phyloP scores from a whole-genome alignment of 2,329 filamentous ascomycete genomes.

The Cadophora malorum region DNA sequence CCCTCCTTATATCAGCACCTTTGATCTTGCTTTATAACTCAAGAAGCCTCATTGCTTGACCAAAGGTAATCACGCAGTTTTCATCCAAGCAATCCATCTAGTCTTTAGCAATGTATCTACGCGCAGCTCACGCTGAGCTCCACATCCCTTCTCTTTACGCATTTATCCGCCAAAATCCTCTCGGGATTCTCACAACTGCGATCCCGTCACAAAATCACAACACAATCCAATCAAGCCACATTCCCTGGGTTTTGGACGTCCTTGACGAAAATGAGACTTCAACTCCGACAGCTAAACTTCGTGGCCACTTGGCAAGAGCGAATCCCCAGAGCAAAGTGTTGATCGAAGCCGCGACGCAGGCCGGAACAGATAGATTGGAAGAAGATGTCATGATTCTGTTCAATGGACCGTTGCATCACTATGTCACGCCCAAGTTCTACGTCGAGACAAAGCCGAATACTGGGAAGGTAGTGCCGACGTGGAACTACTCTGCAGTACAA shows the following conservation, averaged over 20 bases:
- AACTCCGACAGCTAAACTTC: conserved; percentile 46
- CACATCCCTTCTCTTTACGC: conserved; percentile 56
- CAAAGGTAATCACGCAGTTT: too few species aligned
- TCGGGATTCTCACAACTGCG: conserved; percentile 68
- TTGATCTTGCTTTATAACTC: too few species aligned
- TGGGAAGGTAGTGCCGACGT: conserved; percentile 73
- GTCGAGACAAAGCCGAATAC: conserved; percentile 66
- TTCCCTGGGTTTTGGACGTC: conserved; percentile 64
- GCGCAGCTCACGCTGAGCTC: conserved; percentile 58
- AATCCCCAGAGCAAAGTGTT: conserved; percentile 71
- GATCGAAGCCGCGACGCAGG: conserved; percentile 51
- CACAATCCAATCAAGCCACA: conserved; percentile 64
- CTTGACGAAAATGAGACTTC: conserved; percentile 46
- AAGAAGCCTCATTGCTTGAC: too few species aligned
- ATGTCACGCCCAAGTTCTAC: conserved; percentile 74
- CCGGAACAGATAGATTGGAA: conserved; percentile 43
- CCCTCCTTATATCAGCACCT: too few species aligned
- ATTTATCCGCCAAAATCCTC: conserved; percentile 64
- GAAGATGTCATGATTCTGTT: conserved; percentile 70
- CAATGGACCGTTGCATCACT: conserved; percentile 63
- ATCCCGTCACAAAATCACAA: conserved; percentile 57
- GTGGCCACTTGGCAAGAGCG: conserved; percentile 66
- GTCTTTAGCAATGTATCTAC: conserved; percentile 74
- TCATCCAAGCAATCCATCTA: too few species aligned
- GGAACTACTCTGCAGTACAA: conserved; percentile 73